Conservation (phyloP, 2,329 filamentous ascomycete genomes). For the Drechslerella dactyloides region DNA sequence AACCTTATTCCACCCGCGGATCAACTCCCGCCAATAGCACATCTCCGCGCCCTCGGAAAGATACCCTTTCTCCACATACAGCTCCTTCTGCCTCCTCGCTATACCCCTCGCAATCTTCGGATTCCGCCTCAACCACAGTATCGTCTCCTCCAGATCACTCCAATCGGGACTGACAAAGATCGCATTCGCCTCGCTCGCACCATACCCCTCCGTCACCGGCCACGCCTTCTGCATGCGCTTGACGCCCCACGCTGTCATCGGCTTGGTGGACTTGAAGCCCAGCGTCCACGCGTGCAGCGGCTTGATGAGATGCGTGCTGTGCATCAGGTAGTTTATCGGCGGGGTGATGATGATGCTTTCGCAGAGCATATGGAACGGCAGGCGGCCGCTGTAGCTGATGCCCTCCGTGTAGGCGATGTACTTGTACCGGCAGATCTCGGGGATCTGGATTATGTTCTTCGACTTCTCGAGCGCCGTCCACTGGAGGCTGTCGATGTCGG, state of each 20-base stretch:
- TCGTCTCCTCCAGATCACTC: conserved; percentile 62
- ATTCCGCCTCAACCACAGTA: conserved; percentile 61
- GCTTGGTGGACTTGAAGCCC: conserved; percentile 49
- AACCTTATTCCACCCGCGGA: conserved; percentile 62
- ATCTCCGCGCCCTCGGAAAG: conserved; percentile 63
- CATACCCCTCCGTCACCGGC: conserved; percentile 56
- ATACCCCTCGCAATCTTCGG: conserved; percentile 59
- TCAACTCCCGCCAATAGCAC: conserved; percentile 64
- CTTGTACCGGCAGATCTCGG: conserved; percentile 64
- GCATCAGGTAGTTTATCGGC: conserved; percentile 61
- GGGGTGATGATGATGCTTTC: conserved; percentile 62
- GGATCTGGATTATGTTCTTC: conserved; percentile 61
- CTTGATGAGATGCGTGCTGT: conserved; percentile 61
- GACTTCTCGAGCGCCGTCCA: conserved; percentile 57
- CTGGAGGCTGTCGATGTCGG: conserved; percentile 61
- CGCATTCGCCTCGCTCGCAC: conserved; percentile 60
- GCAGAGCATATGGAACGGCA: conserved; percentile 64
- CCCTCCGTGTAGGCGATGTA: conserved; percentile 65
- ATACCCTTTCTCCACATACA: conserved; percentile 61
- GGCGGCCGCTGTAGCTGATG: conserved; percentile 64
- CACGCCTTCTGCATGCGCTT: conserved; percentile 57
- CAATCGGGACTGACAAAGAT: conserved; percentile 64
- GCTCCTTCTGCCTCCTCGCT: conserved; percentile 61
- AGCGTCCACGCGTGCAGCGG: conserved; percentile 60
- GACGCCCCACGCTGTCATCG: conserved; percentile 20